A percentile compares a stretch with the other conserved stretches of the same genome.
These are phyloP conservation scores for Fraxinus latifolia DNA, from an alignment of 305 asterid genomes.

Conservation along the genomic window DNA sequence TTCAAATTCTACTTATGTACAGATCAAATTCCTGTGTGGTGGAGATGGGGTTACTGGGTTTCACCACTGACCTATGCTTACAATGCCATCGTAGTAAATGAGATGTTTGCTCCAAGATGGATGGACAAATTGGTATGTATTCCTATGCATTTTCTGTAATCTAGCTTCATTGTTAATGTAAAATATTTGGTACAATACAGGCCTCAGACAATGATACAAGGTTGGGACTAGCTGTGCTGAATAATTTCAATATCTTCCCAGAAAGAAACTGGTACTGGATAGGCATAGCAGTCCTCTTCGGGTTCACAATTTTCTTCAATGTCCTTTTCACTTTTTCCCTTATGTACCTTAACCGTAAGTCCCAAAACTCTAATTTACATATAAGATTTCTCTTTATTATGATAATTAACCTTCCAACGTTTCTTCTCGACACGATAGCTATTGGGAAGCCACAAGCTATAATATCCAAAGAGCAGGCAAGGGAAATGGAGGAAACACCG, in stretches of 20 bases:
- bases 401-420: background rate
- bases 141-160: background rate
- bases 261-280: conserved; percentile 61
- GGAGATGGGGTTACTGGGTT: conserved; percentile 92
- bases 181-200: conserved; percentile 31
- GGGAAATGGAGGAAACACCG: conserved; percentile 50
- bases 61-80: conserved; percentile 76
- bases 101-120: conserved; percentile 87
- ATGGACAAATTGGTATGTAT: conserved; percentile 58
- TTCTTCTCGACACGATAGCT: conserved; percentile 26
- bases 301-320: conserved; percentile 54
- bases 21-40: conserved; percentile 85
- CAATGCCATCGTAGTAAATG: conserved; percentile 76
- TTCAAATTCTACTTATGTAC: background rate
- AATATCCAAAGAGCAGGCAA: conserved; percentile 64
- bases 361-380: background rate
- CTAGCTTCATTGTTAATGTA: background rate
- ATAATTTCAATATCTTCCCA: conserved; percentile 47
- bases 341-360: conserved; percentile 61
- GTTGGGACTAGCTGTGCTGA: conserved; percentile 59
- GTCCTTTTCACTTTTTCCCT: conserved; percentile 50
- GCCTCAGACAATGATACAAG: conserved; percentile 43
- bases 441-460: conserved; percentile 59
- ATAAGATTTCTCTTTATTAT: background rate
- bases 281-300: conserved; percentile 49